A percentile compares a stretch with the other conserved stretches of the same genome.
Conservation (phyloP, 768 basidiomycete species). For the Panellus pusillus region DNA sequence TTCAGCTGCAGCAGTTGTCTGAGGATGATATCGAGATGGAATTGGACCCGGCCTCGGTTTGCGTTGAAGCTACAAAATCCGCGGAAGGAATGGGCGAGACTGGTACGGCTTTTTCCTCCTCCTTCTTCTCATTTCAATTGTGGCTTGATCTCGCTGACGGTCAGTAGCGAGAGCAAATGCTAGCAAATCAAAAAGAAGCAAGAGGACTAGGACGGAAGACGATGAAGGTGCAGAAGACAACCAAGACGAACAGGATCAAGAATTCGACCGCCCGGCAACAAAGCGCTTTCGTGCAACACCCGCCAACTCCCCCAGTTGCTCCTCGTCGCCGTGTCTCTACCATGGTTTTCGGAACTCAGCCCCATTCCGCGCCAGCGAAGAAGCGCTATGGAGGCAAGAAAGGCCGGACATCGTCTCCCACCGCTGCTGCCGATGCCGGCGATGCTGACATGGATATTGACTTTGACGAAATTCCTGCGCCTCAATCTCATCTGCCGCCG, state of each 20-base stretch:
- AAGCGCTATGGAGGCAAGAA: conserved; percentile 32
- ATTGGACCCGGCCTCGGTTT: background rate
- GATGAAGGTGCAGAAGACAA: conserved; percentile 1
- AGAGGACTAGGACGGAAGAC: conserved; percentile 4
- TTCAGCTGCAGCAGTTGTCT: too few relatives aligned
- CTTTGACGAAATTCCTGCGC: conserved; percentile 33
- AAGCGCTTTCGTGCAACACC: conserved; percentile 12
- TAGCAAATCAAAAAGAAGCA: background rate
- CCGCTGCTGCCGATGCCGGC: conserved; percentile 1
- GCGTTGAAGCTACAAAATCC: background rate
- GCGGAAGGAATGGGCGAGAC: background rate
- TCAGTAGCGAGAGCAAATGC: background rate
- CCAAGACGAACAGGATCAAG: background rate
- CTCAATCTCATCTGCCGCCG: conserved; percentile 2
- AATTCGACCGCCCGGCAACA: conserved; percentile 5
- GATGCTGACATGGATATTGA: conserved; percentile 25
- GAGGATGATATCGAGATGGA: background rate
- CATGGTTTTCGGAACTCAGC: conserved; percentile 6
- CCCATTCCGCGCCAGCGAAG: conserved; percentile 23
- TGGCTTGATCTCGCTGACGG: background rate
- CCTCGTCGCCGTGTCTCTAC: conserved; percentile 2
- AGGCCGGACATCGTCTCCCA: conserved; percentile 33
- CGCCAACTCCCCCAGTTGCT: background rate
- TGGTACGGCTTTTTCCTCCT: background rate
- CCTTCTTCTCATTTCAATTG: background rate